These are phyloP conservation scores for Emmonsiellopsis sp. DNA, from an alignment of 2,329 filamentous ascomycete genomes.

Conservation along the genomic window DNA sequence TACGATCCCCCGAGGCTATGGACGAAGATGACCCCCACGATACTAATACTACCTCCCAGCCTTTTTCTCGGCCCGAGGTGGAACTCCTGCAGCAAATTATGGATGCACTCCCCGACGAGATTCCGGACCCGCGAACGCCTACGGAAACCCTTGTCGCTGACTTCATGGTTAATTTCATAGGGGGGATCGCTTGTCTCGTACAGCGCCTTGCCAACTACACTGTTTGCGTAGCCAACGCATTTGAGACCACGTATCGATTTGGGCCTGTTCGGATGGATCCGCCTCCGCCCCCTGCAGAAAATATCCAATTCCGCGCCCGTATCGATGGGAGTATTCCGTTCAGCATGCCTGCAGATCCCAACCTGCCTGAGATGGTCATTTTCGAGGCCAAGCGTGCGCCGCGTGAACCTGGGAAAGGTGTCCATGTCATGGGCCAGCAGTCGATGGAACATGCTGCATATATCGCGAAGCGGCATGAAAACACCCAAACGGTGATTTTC, in stretches of 20 bases:
- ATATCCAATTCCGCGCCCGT: slow-evolving; percentile 4
- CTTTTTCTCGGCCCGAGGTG: background rate
- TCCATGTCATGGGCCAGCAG: slow-evolving; percentile 7
- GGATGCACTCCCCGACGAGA: background rate
- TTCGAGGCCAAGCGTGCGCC: slow-evolving; percentile 10
- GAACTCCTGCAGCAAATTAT: background rate
- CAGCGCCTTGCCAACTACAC: slow-evolving; percentile 4
- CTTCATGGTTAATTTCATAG: slow-evolving; percentile 10
- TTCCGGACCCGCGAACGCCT: slow-evolving; percentile 7
- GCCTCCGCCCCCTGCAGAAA: background rate
- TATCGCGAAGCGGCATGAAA: slow-evolving; percentile 10
- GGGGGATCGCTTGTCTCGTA: slow-evolving; percentile 9
- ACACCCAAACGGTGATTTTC: background rate
- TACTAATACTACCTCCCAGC: background rate
- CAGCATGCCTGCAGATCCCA: background rate
- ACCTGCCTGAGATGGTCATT: slow-evolving; percentile 8
- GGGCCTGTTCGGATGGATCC: slow-evolving; percentile 4
- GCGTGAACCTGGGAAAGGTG: background rate
- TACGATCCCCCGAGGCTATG: background rate
- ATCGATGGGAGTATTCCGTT: slow-evolving; percentile 12
- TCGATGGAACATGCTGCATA: slow-evolving; percentile 12
- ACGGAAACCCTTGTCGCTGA: slow-evolving; percentile 12
- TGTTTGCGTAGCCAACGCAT: slow-evolving; percentile 10
- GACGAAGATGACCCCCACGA: background rate
- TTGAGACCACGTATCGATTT: slow-evolving; percentile 11